phyloP scores from a whole-genome alignment of 164 flowering plant species.

The Paratinospora sagittata region DNA sequence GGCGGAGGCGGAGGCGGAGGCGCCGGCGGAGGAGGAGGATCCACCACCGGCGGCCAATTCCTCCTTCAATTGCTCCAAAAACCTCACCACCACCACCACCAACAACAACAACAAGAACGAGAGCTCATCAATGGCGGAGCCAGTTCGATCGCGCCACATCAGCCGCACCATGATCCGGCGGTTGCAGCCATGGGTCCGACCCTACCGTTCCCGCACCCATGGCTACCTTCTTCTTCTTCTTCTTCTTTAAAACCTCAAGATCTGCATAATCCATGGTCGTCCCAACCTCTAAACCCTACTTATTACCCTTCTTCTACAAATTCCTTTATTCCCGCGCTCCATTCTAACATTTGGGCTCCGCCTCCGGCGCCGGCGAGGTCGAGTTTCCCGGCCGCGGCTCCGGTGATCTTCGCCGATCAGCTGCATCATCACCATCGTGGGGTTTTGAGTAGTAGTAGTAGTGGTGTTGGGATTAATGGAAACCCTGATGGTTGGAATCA shows the following conservation, averaged over 20 bases:
- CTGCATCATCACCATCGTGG: too few relatives aligned
- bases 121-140: constrained; percentile 5
- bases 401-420: too few relatives aligned
- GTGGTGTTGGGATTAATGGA: constrained; percentile 1
- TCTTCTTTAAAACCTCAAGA: constrained; percentile 7
- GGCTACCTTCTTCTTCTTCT: too few relatives aligned
- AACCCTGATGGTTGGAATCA: neutral
- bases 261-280: constrained; percentile 24
- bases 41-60: constrained; percentile 57
- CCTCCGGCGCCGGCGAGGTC: too few relatives aligned
- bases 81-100: constrained; percentile 18
- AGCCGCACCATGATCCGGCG: constrained; percentile 54
- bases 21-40: too few relatives aligned
- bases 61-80: constrained; percentile 68
- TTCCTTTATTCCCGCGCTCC: constrained; percentile 24
- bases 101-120: constrained; percentile 3
- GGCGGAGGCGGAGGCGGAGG: constrained; percentile 11
- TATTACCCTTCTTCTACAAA: constrained; percentile 22
- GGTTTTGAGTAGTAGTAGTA: neutral
- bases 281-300: constrained; percentile 17
- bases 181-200: constrained; percentile 75
- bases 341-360: constrained; percentile 24
- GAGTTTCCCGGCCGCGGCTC: neutral
- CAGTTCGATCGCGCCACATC: neutral
- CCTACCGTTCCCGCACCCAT: constrained; percentile 19